These are phyloP conservation scores for Monosporascus sp. DNA, from an alignment of 2,329 filamentous ascomycete genomes.

Conservation along the genomic window DNA sequence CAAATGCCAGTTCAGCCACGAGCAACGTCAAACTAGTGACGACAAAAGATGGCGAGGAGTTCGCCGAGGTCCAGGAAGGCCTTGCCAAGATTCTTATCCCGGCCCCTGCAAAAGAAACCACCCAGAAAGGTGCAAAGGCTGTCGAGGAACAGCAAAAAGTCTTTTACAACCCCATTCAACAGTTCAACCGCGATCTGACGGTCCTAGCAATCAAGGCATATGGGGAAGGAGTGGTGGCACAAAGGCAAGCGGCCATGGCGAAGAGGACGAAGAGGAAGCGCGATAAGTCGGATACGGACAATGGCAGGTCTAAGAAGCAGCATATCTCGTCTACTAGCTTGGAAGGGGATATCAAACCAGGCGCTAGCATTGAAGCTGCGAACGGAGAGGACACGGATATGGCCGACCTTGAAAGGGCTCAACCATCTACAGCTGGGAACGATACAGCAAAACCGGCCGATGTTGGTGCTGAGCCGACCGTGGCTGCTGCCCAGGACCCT, in stretches of 20 bases:
- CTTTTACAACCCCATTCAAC: slow-evolving; percentile 98
- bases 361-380: neutral
- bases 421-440: slow-evolving; percentile 1
- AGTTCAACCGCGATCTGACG: slow-evolving; percentile 95
- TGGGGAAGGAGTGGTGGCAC: slow-evolving; percentile 60
- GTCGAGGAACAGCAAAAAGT: slow-evolving; percentile 68
- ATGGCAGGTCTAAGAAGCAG: slow-evolving; percentile 17
- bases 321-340: slow-evolving; percentile 11
- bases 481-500: slow-evolving; percentile 2
- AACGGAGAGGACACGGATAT: slow-evolving; percentile 9
- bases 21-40: slow-evolving; percentile 29
- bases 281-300: slow-evolving; percentile 20
- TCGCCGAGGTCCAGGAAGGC: slow-evolving; percentile 49
- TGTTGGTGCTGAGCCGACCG: slow-evolving; percentile 2
- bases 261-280: slow-evolving; percentile 42
- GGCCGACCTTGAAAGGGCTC: slow-evolving; percentile 14
- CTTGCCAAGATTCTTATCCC: slow-evolving; percentile 53
- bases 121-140: slow-evolving; percentile 32
- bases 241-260: slow-evolving; percentile 36
- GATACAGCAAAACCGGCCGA: neutral
- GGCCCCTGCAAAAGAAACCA: slow-evolving; percentile 29
- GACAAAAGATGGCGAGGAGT: slow-evolving; percentile 41
- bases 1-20: slow-evolving; percentile 16
- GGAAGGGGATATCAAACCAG: slow-evolving; percentile 4
- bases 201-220: slow-evolving; percentile 89